A percentile compares a stretch with the other conserved stretches of the same genome.
Evolutionary conservation across 2,329 filamentous ascomycete species (phyloP).

Genomic region (Mollisia scopiformis): DNA sequence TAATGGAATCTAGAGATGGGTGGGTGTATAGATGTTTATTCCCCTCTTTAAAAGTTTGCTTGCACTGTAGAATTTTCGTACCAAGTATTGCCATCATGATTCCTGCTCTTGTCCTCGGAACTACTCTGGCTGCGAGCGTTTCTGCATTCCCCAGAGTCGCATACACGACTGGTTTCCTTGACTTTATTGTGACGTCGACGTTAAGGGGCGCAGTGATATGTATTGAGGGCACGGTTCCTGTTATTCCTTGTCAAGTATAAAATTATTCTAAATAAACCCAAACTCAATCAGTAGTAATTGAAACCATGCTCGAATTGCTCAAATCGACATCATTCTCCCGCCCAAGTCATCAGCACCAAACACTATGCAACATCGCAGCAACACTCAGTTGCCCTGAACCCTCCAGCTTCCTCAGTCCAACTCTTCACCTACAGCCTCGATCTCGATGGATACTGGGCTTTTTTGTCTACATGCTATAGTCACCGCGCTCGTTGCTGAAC

Average conservation of each 20-base stretch:
- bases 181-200: background rate
- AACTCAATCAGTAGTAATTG: constrained; percentile 4
- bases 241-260: background rate
- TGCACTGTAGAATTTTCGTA: too few relatives aligned
- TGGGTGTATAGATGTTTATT: too few relatives aligned
- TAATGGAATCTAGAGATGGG: too few relatives aligned
- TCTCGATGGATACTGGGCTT: constrained; percentile 22
- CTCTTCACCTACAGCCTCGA: constrained; percentile 21
- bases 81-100: too few relatives aligned
- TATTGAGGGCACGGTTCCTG: background rate
- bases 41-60: too few relatives aligned
- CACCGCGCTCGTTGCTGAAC: constrained; percentile 12
- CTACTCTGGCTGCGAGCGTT: background rate
- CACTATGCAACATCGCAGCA: constrained; percentile 9
- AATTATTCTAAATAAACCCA: background rate
- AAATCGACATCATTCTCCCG: constrained; percentile 5
- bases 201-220: background rate
- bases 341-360: background rate
- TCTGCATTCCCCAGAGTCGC: background rate
- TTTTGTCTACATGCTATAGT: constrained; percentile 14
- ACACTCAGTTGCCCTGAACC: constrained; percentile 9
- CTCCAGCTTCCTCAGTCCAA: constrained; percentile 1
- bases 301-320: constrained; percentile 14
- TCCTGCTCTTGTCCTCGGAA: background rate
- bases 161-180: background rate